Base-by-base conservation (phyloP, 768 basidiomycete species). In the Boletus speciosus region DNA sequence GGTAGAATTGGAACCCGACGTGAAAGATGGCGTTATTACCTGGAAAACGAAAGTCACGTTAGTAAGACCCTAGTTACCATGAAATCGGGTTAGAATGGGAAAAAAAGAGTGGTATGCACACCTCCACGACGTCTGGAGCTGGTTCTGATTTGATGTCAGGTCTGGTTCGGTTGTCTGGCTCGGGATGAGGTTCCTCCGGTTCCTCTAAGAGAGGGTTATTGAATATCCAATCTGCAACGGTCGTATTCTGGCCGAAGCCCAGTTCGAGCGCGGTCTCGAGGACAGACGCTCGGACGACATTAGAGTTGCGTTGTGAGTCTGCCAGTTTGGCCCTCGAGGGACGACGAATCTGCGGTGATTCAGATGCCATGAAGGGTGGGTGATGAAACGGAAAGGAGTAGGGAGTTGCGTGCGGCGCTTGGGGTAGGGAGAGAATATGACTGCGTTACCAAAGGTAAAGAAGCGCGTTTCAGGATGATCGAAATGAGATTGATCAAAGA, bases 171-270 rank as follows among this genome's bases (percentile, higher is more conserved):
- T 37, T 12, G 7, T 54, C 49, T 31, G 34, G 39, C 31, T 63
- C 57, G 5, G 25, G 32, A 16, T 63, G 76, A 2, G 31, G 4
- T 49, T 76, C 76, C 47, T 84, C 84, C 15, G 81, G 80, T 52
- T 83, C 85, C 55, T 80, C 84, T 39, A 75, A 73, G 27, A 81
- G 59, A 1, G 82, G 71, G 43, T 84, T 81, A 54, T 80, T 83
- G 67, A 88, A 88, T 65, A 90, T 86, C 83, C 87, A 87, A 56
- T 84, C 74, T 6, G 85, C 79, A 19, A 89, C 81, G 27, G 81
- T 75, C 16, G 77, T 73, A 56, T 80, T 86, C 34, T 70, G 76
- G 32, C 79, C 79, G 19, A 89, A 65, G 4, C 88, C 88, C 12
- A 90, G 78, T 64, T 86, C 74, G 37, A 89, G 75, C 7, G 87